These are phyloP conservation scores for Lunularia cruciata DNA, from an alignment of 225 moss, liverwort and hornwort genomes.

Conservation along the genomic window DNA sequence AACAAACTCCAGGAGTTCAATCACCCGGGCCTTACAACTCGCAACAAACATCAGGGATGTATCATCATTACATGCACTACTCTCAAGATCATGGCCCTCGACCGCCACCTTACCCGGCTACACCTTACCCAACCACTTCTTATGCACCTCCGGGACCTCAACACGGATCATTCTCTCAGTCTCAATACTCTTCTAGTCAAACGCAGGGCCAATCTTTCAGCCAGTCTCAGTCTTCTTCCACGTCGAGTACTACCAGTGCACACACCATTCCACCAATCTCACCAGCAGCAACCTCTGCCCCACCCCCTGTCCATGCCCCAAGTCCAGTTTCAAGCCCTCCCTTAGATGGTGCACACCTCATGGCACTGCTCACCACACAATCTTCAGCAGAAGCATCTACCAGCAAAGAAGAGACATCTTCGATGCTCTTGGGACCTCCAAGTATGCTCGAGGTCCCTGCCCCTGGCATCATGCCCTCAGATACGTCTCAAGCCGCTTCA, in stretches of 20 bases:
- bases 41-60: conserved; percentile 60
- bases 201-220: conserved; percentile 27
- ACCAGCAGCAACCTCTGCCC: conserved; percentile 20
- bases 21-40: conserved; percentile 46
- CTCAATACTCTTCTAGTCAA: conserved; percentile 38
- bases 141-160: conserved; percentile 63
- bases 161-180: conserved; percentile 56
- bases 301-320: conserved; percentile 33
- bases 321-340: conserved; percentile 67
- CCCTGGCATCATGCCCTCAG: conserved; percentile 28
- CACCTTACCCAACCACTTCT: conserved; percentile 57
- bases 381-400: conserved; percentile 65
- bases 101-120: conserved; percentile 65
- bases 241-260: conserved; percentile 40
- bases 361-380: conserved; percentile 77
- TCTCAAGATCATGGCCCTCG: conserved; percentile 72
- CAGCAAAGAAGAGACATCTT: conserved; percentile 56
- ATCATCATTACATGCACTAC: conserved; percentile 71
- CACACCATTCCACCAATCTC: conserved; percentile 27
- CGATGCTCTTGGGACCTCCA: conserved; percentile 42
- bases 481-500: conserved; percentile 34
- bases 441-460: conserved; percentile 60
- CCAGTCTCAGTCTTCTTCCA: conserved; percentile 52
- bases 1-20: conserved; percentile 34
- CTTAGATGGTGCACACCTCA: conserved; percentile 88